phyloP scores from a whole-genome alignment of 441 rosid genomes.

The Manihot esculenta region DNA sequence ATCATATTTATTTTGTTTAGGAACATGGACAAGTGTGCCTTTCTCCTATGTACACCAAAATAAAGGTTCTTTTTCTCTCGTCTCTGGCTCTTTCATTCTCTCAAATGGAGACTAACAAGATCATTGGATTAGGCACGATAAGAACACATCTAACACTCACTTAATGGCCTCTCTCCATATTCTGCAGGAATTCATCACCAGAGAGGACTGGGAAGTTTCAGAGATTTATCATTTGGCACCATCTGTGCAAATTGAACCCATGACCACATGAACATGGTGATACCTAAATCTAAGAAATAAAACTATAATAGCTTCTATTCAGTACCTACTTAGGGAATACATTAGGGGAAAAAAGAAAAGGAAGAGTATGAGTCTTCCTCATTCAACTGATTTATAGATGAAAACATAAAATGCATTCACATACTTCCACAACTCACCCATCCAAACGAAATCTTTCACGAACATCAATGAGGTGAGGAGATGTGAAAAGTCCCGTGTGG shows the following conservation, averaged over 20 bases:
- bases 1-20: background rate
- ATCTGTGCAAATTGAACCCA: too few species aligned
- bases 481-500: constrained; percentile 89
- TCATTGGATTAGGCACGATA: too few species aligned
- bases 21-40: background rate
- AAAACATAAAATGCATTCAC: background rate
- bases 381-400: background rate
- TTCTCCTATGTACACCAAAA: background rate
- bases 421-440: constrained; percentile 53
- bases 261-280: too few species aligned
- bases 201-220: too few species aligned
- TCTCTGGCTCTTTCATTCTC: too few species aligned
- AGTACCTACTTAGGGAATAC: background rate
- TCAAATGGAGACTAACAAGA: too few species aligned
- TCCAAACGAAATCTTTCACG: constrained; percentile 91
- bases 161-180: too few species aligned
- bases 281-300: too few species aligned
- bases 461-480: constrained; percentile 96
- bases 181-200: too few species aligned
- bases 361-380: background rate
- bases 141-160: too few species aligned
- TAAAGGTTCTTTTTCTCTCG: background rate
- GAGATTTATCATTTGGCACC: too few species aligned
- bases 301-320: background rate
- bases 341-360: background rate